Base-by-base conservation (phyloP, 2,329 filamentous ascomycete genomes). In the Lasiodiplodia hormozganensis region DNA sequence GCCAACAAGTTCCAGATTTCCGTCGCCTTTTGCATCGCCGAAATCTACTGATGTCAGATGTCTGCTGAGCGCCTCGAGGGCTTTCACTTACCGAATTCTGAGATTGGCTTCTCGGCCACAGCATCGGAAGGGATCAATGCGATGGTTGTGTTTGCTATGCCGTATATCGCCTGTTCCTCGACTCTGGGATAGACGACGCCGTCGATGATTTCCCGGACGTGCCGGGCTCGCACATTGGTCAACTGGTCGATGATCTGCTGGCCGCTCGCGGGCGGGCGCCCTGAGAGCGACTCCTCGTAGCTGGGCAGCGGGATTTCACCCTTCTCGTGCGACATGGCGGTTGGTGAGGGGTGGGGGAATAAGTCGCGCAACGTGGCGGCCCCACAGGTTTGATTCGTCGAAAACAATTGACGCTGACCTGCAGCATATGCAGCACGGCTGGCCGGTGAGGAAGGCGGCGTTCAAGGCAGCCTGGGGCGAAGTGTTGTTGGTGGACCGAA, bases 71-170 rank as follows among this genome's bases (percentile, higher is more conserved):
- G 7, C 31, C 12, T n/a, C 11, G 23, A 21, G 31, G 1, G 38
- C 23, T 4, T 31, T 7, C 36, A 52, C 60, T 64, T 52, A 64
- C 60, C 47, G 36, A 52, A 54, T 47, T 70, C 69, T 58, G 57
- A 56, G 70, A 69, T 47, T 31, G 60, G 60, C 23, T 64, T 64
- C n/a, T 64, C 60, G 16, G 60, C 23, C 16, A 65, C 34, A 47
- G 25, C 62, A 69, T 82, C 80, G 3, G 82, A 82, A 11, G 82
- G 82, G 0, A 85, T 73, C 16, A 85, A 75, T 38, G 83, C 76
- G 68, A 84, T 79, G 14, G 77, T 81, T 16, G 81, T 82, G 69
- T 79, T 79, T 18, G 80, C 79, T 49, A 84, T 78, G 34, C 82
- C 82, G 38, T 79, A 78, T 12, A 76, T 72, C 49, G 79, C 79